Percentiles rank a stretch among this genome's conserved stretches.
Conservation (phyloP, 2,329 filamentous ascomycete species). For the Endothia cerciana region DNA sequence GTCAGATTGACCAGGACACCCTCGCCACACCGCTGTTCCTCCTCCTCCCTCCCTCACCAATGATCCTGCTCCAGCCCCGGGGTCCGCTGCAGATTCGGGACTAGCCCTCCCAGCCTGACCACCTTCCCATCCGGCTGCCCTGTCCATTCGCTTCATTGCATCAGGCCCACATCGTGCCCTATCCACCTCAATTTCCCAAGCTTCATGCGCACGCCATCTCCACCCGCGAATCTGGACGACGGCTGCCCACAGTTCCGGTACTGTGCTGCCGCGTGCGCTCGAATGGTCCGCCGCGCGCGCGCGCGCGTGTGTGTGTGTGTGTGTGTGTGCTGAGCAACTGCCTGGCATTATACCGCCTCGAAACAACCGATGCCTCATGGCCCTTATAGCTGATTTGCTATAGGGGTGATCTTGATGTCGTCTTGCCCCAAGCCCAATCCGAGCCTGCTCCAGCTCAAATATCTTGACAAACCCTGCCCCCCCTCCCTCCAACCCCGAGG, state of each 20-base stretch:
- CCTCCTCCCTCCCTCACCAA: conserved; percentile 6
- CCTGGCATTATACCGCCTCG: conserved; percentile 22
- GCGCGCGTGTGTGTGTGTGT: too few species aligned
- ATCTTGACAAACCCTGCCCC: conserved; percentile 30
- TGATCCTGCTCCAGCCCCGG: conserved; percentile 14
- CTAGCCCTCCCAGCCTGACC: conserved; percentile 14
- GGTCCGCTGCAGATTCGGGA: conserved; percentile 15
- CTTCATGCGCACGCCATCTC: conserved; percentile 16
- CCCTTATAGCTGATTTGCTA: conserved; percentile 28
- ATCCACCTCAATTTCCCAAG: conserved; percentile 21
- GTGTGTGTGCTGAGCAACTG: conserved; percentile 5
- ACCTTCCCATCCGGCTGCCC: background rate
- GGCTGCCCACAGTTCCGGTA: conserved; percentile 4
- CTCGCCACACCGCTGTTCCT: conserved; percentile 24
- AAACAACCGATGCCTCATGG: conserved; percentile 30
- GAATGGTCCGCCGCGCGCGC: conserved; percentile 7
- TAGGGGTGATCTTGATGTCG: conserved; percentile 29
- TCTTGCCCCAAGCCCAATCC: conserved; percentile 20
- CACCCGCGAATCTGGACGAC: conserved; percentile 13
- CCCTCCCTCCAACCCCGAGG: conserved; percentile 25
- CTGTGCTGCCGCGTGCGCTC: conserved; percentile 13
- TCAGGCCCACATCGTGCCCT: conserved; percentile 13
- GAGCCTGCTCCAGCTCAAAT: conserved; percentile 29
- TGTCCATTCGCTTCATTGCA: conserved; percentile 15
- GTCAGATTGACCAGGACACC: conserved; percentile 19